Base-by-base conservation (phyloP, 192 early-diverging fungal genomes). In the Mortierella hygrophila region DNA sequence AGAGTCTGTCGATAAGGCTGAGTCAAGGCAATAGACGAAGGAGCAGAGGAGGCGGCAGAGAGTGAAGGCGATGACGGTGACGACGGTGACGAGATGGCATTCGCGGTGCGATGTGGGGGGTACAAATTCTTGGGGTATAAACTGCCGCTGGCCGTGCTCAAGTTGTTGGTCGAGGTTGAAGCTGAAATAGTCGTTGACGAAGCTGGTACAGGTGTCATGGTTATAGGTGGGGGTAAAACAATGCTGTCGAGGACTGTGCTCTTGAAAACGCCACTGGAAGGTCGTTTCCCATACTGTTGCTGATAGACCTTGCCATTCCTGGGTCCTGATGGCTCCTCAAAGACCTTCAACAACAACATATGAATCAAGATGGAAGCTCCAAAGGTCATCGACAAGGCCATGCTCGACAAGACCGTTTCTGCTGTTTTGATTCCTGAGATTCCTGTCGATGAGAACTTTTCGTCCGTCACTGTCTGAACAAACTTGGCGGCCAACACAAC, bases 401-500 rank as follows among this genome's bases (percentile, higher is more conserved):
- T 78, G 49, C 75, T 86, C 26, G 83, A 83, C 29, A 82, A 68
- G 2, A 81, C 84, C 5, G 75, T 55, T 16, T 89, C 81, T 57
- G 87, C 82, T 41, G 82, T 89, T 18, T 72, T 63, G 52, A 76
- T 71, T 21, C 88, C 74, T 40, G 86, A 72, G 10, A 57, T 35
- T 57, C 79, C 80, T 49, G 79, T 87, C 13, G 54, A 70, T 54
- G 68, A 81, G 49, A 73, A 82, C 74, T 79, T 79, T 74, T 75
- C 79, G 69, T 90, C 88, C 20, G 79, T 78, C 38, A 86, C 79
- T 7, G 84, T 86, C 41, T 86, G 84, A 5, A 90, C 78, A 52
- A 92, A 79, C 84, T 93, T 91, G 44, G 91, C 88, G 2, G 85
- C 82, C 68, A 91, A 76, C 4, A 93, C 89, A n/a, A 92, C 87